These are phyloP conservation scores for Venustampulla echinocandica DNA, from an alignment of 495 filamentous ascomycete genomes.

Conservation along the genomic window DNA sequence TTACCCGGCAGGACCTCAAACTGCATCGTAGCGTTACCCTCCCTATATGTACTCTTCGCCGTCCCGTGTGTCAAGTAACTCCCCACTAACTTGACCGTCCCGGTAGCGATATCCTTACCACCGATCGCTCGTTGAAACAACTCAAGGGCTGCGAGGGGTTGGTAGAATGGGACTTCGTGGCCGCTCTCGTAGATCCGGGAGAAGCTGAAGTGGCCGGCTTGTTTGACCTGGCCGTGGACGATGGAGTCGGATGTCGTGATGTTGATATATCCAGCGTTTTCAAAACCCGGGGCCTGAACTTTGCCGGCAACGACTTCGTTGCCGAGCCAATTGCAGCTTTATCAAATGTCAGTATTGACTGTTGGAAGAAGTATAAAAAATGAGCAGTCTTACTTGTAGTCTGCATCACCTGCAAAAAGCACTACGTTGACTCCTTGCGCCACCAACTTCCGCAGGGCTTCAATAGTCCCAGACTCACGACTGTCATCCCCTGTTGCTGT, in stretches of 20 bases:
- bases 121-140: slow-evolving; percentile 50
- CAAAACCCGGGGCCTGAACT: slow-evolving; percentile 38
- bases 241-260: slow-evolving; percentile 46
- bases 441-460: slow-evolving; percentile 42
- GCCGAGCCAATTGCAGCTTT: slow-evolving; percentile 34
- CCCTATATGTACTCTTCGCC: slow-evolving; percentile 41
- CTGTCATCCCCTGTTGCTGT: slow-evolving; percentile 48
- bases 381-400: slow-evolving; percentile 35
- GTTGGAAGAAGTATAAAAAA: slow-evolving; percentile 46
- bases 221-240: slow-evolving; percentile 54
- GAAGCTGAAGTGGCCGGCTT: slow-evolving; percentile 55
- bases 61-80: slow-evolving; percentile 42
- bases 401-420: slow-evolving; percentile 53
- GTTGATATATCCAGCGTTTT: slow-evolving; percentile 44
- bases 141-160: slow-evolving; percentile 50
- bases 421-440: slow-evolving; percentile 42
- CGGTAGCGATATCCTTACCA: slow-evolving; percentile 53
- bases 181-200: slow-evolving; percentile 35
- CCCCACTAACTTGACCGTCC: slow-evolving; percentile 24
- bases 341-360: background rate
- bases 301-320: slow-evolving; percentile 40
- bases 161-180: slow-evolving; percentile 64
- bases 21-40: slow-evolving; percentile 51
- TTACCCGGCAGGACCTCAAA: slow-evolving; percentile 36
- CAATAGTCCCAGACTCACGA: slow-evolving; percentile 40